A percentile compares a stretch with the other conserved stretches of the same genome.
Conservation (phyloP, 768 basidiomycete species). For the Galerina sulciceps region DNA sequence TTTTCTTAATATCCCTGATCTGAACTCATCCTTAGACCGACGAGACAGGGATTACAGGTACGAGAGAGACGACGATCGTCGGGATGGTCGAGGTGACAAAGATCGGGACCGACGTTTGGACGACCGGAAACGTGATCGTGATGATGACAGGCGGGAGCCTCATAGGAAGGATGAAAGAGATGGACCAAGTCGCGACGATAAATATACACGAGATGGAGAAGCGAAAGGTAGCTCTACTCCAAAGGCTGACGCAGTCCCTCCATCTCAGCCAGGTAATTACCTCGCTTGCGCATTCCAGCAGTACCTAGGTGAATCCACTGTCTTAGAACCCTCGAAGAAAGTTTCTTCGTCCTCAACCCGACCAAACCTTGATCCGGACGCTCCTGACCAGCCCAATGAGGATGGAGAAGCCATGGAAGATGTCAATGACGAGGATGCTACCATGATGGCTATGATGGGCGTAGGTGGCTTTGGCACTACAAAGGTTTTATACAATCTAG, state of each 20-base stretch:
- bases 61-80: slow-evolving; percentile 47
- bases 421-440: slow-evolving; percentile 68
- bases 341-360: slow-evolving; percentile 17
- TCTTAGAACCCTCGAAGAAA: slow-evolving; percentile 20
- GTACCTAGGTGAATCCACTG: not conserved
- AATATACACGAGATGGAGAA: slow-evolving; percentile 11
- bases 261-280: slow-evolving; percentile 14
- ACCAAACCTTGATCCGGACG: slow-evolving; percentile 46
- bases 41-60: slow-evolving; percentile 32
- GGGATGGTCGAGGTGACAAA: slow-evolving; percentile 42
- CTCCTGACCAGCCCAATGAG: slow-evolving; percentile 37
- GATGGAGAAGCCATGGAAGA: slow-evolving; percentile 59
- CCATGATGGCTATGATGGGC: slow-evolving; percentile 93
- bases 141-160: slow-evolving; percentile 40
- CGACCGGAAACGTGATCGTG: slow-evolving; percentile 33
- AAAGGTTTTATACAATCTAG: slow-evolving; percentile 57
- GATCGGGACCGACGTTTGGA: slow-evolving; percentile 38
- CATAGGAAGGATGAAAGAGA: slow-evolving; percentile 38
- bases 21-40: slow-evolving; percentile 19
- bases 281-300: not conserved
- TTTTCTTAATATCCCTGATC: not conserved
- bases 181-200: slow-evolving; percentile 11
- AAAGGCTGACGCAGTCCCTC: slow-evolving; percentile 1
- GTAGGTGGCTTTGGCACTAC: slow-evolving; percentile 86
- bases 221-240: slow-evolving; percentile 12